These are phyloP conservation scores for Poteriospumella lacustris DNA, from an alignment of 108 stramenopile species.

Conservation along the genomic window DNA sequence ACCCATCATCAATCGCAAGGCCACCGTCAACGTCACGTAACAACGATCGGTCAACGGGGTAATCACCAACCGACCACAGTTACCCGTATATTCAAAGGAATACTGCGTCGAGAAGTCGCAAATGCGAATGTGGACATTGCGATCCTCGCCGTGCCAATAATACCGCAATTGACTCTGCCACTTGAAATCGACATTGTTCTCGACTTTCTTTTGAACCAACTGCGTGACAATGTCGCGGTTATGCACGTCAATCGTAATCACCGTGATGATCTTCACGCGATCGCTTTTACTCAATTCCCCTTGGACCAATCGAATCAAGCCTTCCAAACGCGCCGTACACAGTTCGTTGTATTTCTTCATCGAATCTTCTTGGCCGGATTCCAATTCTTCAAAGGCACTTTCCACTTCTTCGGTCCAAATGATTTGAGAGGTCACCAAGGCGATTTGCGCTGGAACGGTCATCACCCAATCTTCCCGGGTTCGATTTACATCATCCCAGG, in stretches of 20 bases:
- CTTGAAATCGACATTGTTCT: slow-evolving; percentile 26
- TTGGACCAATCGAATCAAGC: slow-evolving; percentile 42
- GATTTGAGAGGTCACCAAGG: slow-evolving; percentile 37
- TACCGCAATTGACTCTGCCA: slow-evolving; percentile 40
- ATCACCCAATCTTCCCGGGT: slow-evolving; percentile 47
- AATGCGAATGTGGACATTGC: slow-evolving; percentile 35
- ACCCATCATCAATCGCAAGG: slow-evolving; percentile 22
- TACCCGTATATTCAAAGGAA: slow-evolving; percentile 43
- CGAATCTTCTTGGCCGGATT: slow-evolving; percentile 37
- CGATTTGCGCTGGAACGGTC: slow-evolving; percentile 33
- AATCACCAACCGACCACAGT: slow-evolving; percentile 42
- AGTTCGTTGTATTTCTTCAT: slow-evolving; percentile 28
- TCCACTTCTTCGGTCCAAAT: slow-evolving; percentile 37
- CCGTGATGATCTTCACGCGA: slow-evolving; percentile 39
- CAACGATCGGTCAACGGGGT: slow-evolving; percentile 52
- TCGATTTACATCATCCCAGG: slow-evolving; percentile 42
- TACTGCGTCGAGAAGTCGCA: slow-evolving; percentile 40
- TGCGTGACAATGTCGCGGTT: slow-evolving; percentile 32
- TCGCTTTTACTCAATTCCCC: slow-evolving; percentile 17
- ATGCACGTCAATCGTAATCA: slow-evolving; percentile 44
- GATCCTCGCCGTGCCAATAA: slow-evolving; percentile 30
- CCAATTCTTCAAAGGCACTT: slow-evolving; percentile 36
- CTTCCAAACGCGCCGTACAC: slow-evolving; percentile 31
- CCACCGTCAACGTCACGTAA: slow-evolving; percentile 35
- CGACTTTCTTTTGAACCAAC: slow-evolving; percentile 33